phyloP scores from a whole-genome alignment of 768 basidiomycete species.

The Pleurotus ostreatus region DNA sequence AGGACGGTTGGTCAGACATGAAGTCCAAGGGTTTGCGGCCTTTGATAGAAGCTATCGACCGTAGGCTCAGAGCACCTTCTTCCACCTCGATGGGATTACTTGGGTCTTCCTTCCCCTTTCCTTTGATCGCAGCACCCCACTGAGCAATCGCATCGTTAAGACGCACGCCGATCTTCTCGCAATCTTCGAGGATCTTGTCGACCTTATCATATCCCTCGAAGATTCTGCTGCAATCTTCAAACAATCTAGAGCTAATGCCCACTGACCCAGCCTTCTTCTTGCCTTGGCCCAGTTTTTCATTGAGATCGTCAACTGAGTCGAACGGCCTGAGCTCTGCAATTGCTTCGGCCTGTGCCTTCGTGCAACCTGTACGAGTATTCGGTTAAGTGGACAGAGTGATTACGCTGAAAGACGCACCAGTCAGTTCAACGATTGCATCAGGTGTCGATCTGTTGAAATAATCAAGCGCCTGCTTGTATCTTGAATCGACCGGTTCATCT shows the following conservation, averaged over 20 bases:
- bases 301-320: slow-evolving; percentile 68
- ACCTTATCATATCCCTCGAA: slow-evolving; percentile 85
- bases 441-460: slow-evolving; percentile 64
- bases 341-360: slow-evolving; percentile 70
- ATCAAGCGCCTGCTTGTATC: slow-evolving; percentile 42
- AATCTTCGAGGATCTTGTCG: slow-evolving; percentile 83
- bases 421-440: slow-evolving; percentile 70
- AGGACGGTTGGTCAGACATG: slow-evolving; percentile 68
- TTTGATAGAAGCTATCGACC: slow-evolving; percentile 37
- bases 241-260: slow-evolving; percentile 85
- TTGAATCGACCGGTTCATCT: background rate
- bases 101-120: slow-evolving; percentile 32
- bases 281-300: slow-evolving; percentile 73
- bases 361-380: slow-evolving; percentile 57
- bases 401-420: slow-evolving; percentile 42
- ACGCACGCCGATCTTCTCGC: slow-evolving; percentile 78
- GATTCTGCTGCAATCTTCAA: slow-evolving; percentile 86
- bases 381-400: slow-evolving; percentile 4
- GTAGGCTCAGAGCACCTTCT: slow-evolving; percentile 62
- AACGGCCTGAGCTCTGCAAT: slow-evolving; percentile 84
- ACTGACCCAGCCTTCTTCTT: slow-evolving; percentile 80
- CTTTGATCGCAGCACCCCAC: slow-evolving; percentile 53
- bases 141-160: slow-evolving; percentile 72
- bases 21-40: slow-evolving; percentile 54
- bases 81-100: slow-evolving; percentile 29